A percentile compares a stretch with the other conserved stretches of the same genome.
Evolutionary conservation across 2,329 filamentous ascomycete species (phyloP).

Genomic region (Drechslerella dactyloides): DNA sequence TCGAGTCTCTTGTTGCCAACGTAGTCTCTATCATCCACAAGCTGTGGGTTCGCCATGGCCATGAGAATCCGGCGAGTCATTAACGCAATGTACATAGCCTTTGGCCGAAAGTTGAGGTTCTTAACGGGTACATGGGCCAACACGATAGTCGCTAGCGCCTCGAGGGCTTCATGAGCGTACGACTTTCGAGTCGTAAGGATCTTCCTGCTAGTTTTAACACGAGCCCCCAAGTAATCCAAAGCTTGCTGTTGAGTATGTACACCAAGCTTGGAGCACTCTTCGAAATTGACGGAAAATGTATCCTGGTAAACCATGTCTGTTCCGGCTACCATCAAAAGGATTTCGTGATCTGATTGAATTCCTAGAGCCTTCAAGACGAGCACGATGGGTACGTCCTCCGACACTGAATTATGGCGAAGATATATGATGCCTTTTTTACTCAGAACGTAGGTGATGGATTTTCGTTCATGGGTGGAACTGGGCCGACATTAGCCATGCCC

Average conservation of each 20-base stretch:
- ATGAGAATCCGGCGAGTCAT: slow-evolving; percentile 97
- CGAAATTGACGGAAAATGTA: slow-evolving; percentile 92
- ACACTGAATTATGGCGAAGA: slow-evolving; percentile 89
- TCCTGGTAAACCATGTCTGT: slow-evolving; percentile 89
- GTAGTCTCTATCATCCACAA: slow-evolving; percentile 96
- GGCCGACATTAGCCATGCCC: slow-evolving; percentile 12
- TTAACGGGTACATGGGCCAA: slow-evolving; percentile 93
- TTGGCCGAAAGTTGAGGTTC: slow-evolving; percentile 93
- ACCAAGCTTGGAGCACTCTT: slow-evolving; percentile 81
- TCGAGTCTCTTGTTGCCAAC: slow-evolving; percentile 97
- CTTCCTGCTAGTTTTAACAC: slow-evolving; percentile 84
- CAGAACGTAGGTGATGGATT: slow-evolving; percentile 95
- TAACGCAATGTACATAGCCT: slow-evolving; percentile 92
- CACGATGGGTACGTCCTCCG: slow-evolving; percentile 92
- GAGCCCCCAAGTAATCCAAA: slow-evolving; percentile 84
- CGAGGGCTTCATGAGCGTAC: slow-evolving; percentile 84
- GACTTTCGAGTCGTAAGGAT: slow-evolving; percentile 60
- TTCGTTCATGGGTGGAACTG: slow-evolving; percentile 95
- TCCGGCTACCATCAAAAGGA: slow-evolving; percentile 87
- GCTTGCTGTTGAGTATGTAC: slow-evolving; percentile 95
- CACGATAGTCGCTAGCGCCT: slow-evolving; percentile 88
- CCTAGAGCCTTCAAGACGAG: slow-evolving; percentile 92
- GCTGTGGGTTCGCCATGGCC: slow-evolving; percentile 83
- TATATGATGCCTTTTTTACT: slow-evolving; percentile 91
- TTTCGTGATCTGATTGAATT: slow-evolving; percentile 91